phyloP scores from a whole-genome alignment of 495 filamentous ascomycete genomes.

The Penicillium paxilli region DNA sequence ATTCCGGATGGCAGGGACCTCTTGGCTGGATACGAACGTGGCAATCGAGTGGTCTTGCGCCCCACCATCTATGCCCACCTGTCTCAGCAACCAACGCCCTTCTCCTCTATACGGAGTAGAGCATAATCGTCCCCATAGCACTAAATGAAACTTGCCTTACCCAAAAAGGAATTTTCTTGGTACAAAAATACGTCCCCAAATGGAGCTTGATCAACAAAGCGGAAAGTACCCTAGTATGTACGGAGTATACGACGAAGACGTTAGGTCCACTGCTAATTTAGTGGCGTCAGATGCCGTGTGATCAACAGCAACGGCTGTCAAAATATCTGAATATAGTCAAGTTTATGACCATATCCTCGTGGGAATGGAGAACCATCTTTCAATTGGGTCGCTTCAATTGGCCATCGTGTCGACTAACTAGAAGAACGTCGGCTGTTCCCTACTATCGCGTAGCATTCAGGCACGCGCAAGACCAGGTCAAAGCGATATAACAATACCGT shows the following conservation, averaged over 20 bases:
- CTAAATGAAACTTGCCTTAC: not conserved
- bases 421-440: not conserved
- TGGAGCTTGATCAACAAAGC: not conserved
- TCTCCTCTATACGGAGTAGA: no score
- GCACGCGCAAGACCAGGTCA: not conserved
- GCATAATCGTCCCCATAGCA: not conserved
- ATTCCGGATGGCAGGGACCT: not conserved
- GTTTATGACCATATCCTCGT: not conserved
- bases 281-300: constrained; percentile 7
- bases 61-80: not conserved
- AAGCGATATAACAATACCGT: not conserved
- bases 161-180: not conserved
- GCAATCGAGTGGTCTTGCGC: not conserved
- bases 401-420: not conserved
- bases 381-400: not conserved
- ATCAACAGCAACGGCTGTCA: constrained; percentile 14
- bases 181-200: not conserved
- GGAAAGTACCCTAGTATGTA: no score
- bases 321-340: not conserved
- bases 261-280: constrained; percentile 10
- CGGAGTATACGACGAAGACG: not conserved
- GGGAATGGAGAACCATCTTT: not conserved
- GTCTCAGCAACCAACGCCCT: not conserved
- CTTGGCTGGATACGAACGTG: not conserved
- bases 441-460: not conserved